Evolutionary conservation across 2,329 filamentous ascomycete species (phyloP).

Genomic region (Elsinoe batatas): DNA sequence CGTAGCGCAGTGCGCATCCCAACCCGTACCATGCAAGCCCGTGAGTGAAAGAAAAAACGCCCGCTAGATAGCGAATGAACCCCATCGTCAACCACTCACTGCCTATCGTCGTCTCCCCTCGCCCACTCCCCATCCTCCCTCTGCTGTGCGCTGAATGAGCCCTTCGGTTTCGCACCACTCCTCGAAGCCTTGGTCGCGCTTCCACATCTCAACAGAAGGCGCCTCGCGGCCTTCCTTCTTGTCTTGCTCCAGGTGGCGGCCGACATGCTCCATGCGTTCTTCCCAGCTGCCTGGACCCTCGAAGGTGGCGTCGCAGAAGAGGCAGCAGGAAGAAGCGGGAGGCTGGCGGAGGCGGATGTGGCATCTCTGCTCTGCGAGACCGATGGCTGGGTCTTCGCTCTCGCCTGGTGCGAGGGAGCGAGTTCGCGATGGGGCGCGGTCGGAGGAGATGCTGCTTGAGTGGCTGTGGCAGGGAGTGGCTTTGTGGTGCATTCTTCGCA

Average conservation of each 20-base stretch:
- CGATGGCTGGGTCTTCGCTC: slow-evolving; percentile 21
- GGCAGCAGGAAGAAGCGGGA: slow-evolving; percentile 53
- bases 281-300: slow-evolving; percentile 61
- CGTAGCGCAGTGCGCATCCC: neutral
- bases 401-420: slow-evolving; percentile 16
- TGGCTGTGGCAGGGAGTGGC: slow-evolving; percentile 12
- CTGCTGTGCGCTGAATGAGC: slow-evolving; percentile 24
- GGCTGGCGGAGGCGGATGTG: slow-evolving; percentile 50
- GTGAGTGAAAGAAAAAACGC: neutral
- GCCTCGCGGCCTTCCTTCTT: slow-evolving; percentile 23
- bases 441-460: slow-evolving; percentile 24
- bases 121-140: slow-evolving; percentile 25
- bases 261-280: slow-evolving; percentile 77
- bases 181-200: slow-evolving; percentile 25
- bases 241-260: slow-evolving; percentile 63
- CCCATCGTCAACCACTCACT: neutral
- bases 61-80: neutral
- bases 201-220: slow-evolving; percentile 30
- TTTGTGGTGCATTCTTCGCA: slow-evolving; percentile 70
- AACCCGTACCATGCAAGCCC: neutral
- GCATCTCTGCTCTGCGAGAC: slow-evolving; percentile 51
- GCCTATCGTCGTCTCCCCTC: slow-evolving; percentile 17
- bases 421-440: neutral
- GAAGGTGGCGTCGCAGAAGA: slow-evolving; percentile 57
- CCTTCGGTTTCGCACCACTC: slow-evolving; percentile 32